Evolutionary conservation across 2,329 filamentous ascomycete species (phyloP).

Genomic region (Arthrinium phaeospermum): DNA sequence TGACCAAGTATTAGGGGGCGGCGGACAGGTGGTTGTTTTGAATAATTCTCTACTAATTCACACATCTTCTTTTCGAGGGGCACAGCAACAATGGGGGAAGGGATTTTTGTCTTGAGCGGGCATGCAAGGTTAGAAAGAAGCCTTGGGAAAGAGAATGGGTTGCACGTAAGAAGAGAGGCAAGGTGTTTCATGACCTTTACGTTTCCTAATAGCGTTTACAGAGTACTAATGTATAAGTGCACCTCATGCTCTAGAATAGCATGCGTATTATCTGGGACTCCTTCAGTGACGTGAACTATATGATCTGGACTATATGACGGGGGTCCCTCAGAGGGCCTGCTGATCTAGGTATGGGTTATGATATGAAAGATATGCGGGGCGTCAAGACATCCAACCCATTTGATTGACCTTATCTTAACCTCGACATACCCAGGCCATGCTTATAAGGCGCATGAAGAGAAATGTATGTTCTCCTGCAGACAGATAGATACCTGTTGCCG

Average conservation of each 20-base stretch:
- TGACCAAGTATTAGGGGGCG: background rate
- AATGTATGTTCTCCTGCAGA: background rate
- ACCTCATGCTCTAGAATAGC: slow-evolving; percentile 1
- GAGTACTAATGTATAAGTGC: slow-evolving; percentile 35
- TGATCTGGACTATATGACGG: background rate
- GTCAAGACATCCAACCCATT: background rate
- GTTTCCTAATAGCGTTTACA: slow-evolving; percentile 36
- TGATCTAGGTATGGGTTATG: background rate
- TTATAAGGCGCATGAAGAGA: background rate
- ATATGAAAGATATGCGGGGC: background rate
- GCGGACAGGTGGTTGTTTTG: slow-evolving; percentile 20
- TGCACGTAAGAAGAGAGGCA: slow-evolving; percentile 29
- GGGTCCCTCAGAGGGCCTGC: background rate
- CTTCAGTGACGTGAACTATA: background rate
- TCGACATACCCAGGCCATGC: background rate
- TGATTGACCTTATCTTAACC: background rate
- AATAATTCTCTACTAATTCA: slow-evolving; percentile 23
- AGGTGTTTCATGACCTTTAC: slow-evolving; percentile 32
- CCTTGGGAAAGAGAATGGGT: slow-evolving; percentile 25
- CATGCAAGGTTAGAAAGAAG: slow-evolving; percentile 11
- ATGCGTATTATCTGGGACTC: background rate
- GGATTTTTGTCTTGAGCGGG: slow-evolving; percentile 1
- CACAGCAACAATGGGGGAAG: slow-evolving; percentile 21
- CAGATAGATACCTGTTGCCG: background rate
- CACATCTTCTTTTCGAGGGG: slow-evolving; percentile 9